phyloP scores from a whole-genome alignment of 805 yeast species.

The Tetrapisispora fleetii region DNA sequence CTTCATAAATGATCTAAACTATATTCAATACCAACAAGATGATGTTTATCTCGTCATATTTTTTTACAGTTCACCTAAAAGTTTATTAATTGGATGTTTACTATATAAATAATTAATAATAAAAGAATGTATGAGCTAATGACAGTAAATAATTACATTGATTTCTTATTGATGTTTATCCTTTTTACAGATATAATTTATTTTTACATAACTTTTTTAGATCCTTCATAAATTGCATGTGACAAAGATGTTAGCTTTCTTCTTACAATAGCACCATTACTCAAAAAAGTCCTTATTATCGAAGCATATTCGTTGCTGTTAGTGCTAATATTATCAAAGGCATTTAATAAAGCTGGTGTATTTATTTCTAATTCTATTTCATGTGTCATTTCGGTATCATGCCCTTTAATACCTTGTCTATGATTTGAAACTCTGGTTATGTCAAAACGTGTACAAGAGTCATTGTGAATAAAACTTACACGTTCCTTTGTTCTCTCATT shows the following conservation, averaged over 20 bases:
- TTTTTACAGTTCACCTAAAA: too few relatives aligned
- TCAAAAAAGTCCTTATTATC: constrained; percentile 45
- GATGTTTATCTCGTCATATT: too few relatives aligned
- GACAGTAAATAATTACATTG: not conserved
- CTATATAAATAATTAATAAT: too few relatives aligned
- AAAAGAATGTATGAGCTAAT: not conserved
- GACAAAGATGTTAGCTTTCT: constrained; percentile 28
- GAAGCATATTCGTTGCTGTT: constrained; percentile 52
- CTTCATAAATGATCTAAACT: too few relatives aligned
- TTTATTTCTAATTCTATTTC: constrained; percentile 49
- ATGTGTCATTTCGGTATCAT: constrained; percentile 23
- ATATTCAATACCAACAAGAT: too few relatives aligned
- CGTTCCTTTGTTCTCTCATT: constrained; percentile 63
- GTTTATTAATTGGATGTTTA: not conserved
- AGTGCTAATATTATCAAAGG: constrained; percentile 32
- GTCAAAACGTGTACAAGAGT: constrained; percentile 65
- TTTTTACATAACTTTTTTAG: constrained; percentile 22
- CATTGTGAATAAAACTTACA: constrained; percentile 59
- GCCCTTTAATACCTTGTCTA: constrained; percentile 17
- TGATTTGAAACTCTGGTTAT: constrained; percentile 46
- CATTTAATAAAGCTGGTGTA: constrained; percentile 32
- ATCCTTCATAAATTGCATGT: constrained; percentile 30
- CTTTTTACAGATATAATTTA: not conserved
- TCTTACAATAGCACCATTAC: constrained; percentile 44
- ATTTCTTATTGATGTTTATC: not conserved